Base-by-base conservation (phyloP, 306 rosid species). In the Styphnolobium japonicum region DNA sequence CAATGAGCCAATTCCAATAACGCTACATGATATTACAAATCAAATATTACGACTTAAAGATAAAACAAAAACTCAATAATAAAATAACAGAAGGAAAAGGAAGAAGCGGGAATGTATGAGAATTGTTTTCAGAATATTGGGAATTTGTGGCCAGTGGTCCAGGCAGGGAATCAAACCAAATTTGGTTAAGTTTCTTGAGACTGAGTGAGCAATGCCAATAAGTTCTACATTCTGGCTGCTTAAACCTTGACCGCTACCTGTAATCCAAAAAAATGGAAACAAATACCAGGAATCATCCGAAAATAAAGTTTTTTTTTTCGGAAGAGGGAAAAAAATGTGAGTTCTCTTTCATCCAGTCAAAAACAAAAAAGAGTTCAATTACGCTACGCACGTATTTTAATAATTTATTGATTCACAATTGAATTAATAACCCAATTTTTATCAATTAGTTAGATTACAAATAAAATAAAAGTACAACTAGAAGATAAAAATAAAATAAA, bases 141-240 rank as follows among this genome's bases (percentile, higher is more conserved):
- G 68, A 57, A 57, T 73, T 60, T 43, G 15, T 60, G 33, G 57
- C 4, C 68, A 57, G 71, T 63, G 80, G 72, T 76, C 51, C 72
- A 8, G 7, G 0, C 7, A 76, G 4, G n/a, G 74, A 51, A 65
- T 65, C 21, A 66, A 57, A 39, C 9, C 3, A 66, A 25, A 76
- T 46, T 9, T 34, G 45, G 75, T 10, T 67, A 1, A 16, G 29
- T 34, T 64, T 63, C 40, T 64, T 11, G 64, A 64, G 23, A 48
- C n/a, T 29, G 21, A 31, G 18, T 29, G 21, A 31, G 18, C 42
- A 10, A 22, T 34, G 52, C 39, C 56, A 56, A 22, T 72, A 57
- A 74, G 18, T 31, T 73, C 57, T 56, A 22, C 16, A 10, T 19
- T 29, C 4, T 46, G 16, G 10, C 29, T 48, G 3, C 51, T 52